Conservation (phyloP, 1,284 basidiomycete genomes). For the Pyrrhoderma noxium region DNA sequence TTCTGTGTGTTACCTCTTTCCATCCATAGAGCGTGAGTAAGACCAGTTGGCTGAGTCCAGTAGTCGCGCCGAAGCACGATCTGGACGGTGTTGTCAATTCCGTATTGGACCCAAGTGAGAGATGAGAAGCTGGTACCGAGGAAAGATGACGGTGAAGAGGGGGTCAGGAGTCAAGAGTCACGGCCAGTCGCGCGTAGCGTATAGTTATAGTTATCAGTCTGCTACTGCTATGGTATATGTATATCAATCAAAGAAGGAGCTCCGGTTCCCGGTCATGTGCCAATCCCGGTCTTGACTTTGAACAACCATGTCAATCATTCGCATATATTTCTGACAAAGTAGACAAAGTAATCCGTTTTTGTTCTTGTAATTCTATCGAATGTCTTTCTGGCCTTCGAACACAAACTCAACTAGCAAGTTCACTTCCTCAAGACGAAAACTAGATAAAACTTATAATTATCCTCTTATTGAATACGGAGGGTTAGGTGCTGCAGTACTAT, state of each 20-base stretch:
- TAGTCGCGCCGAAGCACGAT: constrained; percentile 19
- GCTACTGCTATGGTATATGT: no score
- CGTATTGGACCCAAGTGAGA: constrained; percentile 8
- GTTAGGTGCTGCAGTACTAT: constrained; percentile 46
- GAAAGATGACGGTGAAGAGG: neutral
- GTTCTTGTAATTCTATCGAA: constrained; percentile 19
- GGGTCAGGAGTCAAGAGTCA: neutral
- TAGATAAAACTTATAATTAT: constrained; percentile 31
- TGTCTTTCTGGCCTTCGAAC: constrained; percentile 21
- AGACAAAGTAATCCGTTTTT: no score
- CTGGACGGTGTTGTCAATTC: constrained; percentile 11
- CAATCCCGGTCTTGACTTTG: neutral
- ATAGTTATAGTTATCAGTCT: no score
- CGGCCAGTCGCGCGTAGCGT: neutral
- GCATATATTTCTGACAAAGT: neutral
- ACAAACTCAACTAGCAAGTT: constrained; percentile 7
- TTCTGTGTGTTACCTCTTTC: constrained; percentile 47
- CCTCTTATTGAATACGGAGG: constrained; percentile 50
- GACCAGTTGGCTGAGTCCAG: constrained; percentile 12
- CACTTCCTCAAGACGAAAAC: constrained; percentile 11
- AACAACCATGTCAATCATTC: neutral
- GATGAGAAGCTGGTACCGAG: neutral
- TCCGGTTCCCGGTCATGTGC: no score
- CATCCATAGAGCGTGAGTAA: constrained; percentile 63
- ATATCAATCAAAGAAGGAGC: no score